Percentiles rank a stretch among this genome's conserved stretches.
phyloP scores from a whole-genome alignment of 805 yeast genomes.

The Henningerozyma blattae region DNA sequence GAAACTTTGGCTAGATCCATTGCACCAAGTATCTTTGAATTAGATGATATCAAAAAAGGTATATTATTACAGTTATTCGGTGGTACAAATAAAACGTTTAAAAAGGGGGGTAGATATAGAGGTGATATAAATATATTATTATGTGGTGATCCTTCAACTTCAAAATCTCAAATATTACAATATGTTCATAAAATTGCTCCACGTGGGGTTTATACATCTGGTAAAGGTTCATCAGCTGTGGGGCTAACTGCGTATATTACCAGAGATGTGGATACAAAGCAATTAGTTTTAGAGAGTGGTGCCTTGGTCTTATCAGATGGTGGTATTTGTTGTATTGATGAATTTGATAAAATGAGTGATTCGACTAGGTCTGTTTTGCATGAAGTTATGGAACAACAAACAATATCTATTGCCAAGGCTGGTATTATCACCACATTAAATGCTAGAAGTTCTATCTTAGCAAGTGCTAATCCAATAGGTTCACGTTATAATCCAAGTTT shows the following conservation, averaged over 20 bases:
- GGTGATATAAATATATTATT: slow-evolving; percentile 87
- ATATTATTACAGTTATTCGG: slow-evolving; percentile 87
- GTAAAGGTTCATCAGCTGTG: slow-evolving; percentile 98
- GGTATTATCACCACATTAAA: slow-evolving; percentile 95
- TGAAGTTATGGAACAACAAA: slow-evolving; percentile 99
- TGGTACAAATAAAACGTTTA: slow-evolving; percentile 81
- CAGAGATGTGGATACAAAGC: slow-evolving; percentile 86
- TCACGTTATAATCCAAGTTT: slow-evolving; percentile 90
- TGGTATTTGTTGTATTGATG: slow-evolving; percentile 97
- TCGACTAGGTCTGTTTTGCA: slow-evolving; percentile 89
- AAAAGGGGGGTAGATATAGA: slow-evolving; percentile 87
- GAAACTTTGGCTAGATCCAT: slow-evolving; percentile 78
- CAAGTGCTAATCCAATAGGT: slow-evolving; percentile 95
- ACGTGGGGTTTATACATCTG: slow-evolving; percentile 94
- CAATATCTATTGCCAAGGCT: slow-evolving; percentile 95
- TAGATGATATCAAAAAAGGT: slow-evolving; percentile 96
- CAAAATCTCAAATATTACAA: slow-evolving; percentile 87
- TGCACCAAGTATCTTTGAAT: slow-evolving; percentile 94
- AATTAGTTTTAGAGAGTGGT: slow-evolving; percentile 88
- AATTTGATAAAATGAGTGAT: slow-evolving; percentile 95
- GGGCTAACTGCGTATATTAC: slow-evolving; percentile 97
- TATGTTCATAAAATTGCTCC: slow-evolving; percentile 98
- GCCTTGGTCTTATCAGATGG: slow-evolving; percentile 95
- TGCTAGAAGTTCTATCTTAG: slow-evolving; percentile 91
- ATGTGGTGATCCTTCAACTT: slow-evolving; percentile 98